Evolutionary conservation across 768 basidiomycete genomes (phyloP), one percentile per base, ranked within the genome.

Genomic region (Mrakia hoshinonis): DNA sequence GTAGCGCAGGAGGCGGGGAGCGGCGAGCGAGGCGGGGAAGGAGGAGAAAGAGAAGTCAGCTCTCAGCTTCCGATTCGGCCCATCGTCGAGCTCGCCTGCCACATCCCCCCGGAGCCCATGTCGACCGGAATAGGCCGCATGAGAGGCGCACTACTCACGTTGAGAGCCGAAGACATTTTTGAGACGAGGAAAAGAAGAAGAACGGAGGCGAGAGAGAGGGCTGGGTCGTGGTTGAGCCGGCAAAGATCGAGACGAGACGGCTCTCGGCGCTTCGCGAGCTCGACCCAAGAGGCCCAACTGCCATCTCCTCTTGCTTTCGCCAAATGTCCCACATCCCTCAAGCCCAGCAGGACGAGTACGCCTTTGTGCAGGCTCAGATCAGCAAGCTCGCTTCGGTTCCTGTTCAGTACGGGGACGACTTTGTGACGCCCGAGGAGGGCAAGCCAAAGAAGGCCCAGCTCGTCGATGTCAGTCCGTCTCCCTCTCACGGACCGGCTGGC

Each of bases 361-460:
- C 86, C 11, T 90, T 91, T 77, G 85, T 87, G 52, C 86, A 84
- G 75, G 84, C 84, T 3, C 87, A 88, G 73, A 78, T 86, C 69
- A 86, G 85, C 73, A 86, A 85, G 15, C 77, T 92, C 74, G 82
- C 85, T 0, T 81, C 83, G 2, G 88, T 90, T 78, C 87, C 88
- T 31, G 83, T 91, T 69, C 82, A 81, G 4, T 91, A 86, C 76
- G 79, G 81, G 48, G 85, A 91, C 79, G 87, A 90, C 79, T 91
- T 89, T 79, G 88, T 89, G 78, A 87, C 89, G 65, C 86, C 87
- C 0, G 84, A 85, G 0, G 81, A 85, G 67, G 82, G 86, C 73
- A 85, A 84, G 15, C 83, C 91, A 68, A 89, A 83, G 80, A 87
- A 82, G 74, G 82, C 91, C n/a, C 85, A 88, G 13, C 79, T 89